Conservation (phyloP, 2,329 filamentous ascomycete species). For the Colletotrichum tabaci region DNA sequence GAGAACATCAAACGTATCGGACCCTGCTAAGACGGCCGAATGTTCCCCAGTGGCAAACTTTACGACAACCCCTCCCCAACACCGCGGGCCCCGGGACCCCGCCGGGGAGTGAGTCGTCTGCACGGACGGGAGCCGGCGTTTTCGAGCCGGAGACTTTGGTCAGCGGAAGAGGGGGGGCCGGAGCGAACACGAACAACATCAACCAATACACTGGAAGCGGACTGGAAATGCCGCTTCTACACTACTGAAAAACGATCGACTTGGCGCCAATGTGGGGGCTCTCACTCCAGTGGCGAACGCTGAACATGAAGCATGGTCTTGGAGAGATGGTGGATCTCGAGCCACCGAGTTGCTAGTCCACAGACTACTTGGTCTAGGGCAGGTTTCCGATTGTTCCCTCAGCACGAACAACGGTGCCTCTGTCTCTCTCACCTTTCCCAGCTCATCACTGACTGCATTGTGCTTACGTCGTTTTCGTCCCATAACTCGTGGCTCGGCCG, state of each 20-base stretch:
- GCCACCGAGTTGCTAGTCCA: no score
- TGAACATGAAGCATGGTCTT: slow-evolving; percentile 10
- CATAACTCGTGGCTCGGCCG: slow-evolving; percentile 3
- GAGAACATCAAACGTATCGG: slow-evolving; percentile 14
- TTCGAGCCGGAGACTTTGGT: slow-evolving; percentile 15
- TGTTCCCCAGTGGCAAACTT: slow-evolving; percentile 18
- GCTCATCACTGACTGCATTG: neutral
- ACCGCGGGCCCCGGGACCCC: slow-evolving; percentile 10
- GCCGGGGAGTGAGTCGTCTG: slow-evolving; percentile 12
- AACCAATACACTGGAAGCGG: neutral
- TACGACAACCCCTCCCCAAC: neutral
- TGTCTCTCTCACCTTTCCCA: slow-evolving; percentile 24
- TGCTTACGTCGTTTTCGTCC: slow-evolving; percentile 10
- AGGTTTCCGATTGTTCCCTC: neutral
- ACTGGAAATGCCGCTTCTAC: slow-evolving; percentile 8
- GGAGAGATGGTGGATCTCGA: neutral
- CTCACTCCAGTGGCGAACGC: slow-evolving; percentile 15
- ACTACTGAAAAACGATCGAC: slow-evolving; percentile 26
- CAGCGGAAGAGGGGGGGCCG: neutral
- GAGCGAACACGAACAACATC: neutral
- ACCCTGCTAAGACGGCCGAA: slow-evolving; percentile 6
- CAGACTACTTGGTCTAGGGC: neutral
- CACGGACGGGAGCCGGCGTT: slow-evolving; percentile 38
- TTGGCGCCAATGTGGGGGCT: neutral
- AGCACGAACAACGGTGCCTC: slow-evolving; percentile 14